phyloP scores from a whole-genome alignment of 1,284 basidiomycete genomes.

The Cutaneotrichosporon arboriforme region DNA sequence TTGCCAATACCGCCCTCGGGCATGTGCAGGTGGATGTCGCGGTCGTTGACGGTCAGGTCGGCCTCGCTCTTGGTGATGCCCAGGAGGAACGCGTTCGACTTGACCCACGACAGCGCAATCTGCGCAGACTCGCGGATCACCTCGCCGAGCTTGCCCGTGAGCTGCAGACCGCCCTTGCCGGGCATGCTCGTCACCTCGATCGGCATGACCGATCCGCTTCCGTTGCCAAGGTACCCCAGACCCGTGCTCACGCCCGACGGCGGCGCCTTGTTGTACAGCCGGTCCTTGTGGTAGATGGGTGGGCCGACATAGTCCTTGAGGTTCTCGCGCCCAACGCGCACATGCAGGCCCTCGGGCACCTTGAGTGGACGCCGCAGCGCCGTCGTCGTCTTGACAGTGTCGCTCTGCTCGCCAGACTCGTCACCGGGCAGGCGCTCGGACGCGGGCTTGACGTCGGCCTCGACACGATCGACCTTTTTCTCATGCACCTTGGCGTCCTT shows the following conservation, averaged over 20 bases:
- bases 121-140: conserved; percentile 95
- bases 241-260: conserved; percentile 93
- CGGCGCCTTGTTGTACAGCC: conserved; percentile 74
- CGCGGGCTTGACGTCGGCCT: conserved; percentile 46
- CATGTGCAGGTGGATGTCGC: conserved; percentile 90
- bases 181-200: conserved; percentile 94
- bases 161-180: conserved; percentile 78
- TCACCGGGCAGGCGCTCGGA: conserved; percentile 45
- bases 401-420: conserved; percentile 25
- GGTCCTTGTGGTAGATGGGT: conserved; percentile 86
- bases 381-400: conserved; percentile 56
- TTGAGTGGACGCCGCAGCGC: conserved; percentile 70
- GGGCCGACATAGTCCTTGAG: conserved; percentile 96
- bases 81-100: conserved; percentile 78
- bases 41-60: conserved; percentile 73
- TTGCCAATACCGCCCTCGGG: conserved; percentile 96
- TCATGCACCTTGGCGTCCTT: background rate
- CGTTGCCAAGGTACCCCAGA: conserved; percentile 91
- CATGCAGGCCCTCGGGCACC: conserved; percentile 72
- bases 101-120: conserved; percentile 89
- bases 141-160: conserved; percentile 96
- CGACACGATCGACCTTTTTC: conserved; percentile 41
- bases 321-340: conserved; percentile 78
- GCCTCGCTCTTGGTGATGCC: conserved; percentile 70
- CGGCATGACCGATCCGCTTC: conserved; percentile 93